Base-by-base conservation (phyloP, 768 basidiomycete genomes). In the Tricholoma sp. region DNA sequence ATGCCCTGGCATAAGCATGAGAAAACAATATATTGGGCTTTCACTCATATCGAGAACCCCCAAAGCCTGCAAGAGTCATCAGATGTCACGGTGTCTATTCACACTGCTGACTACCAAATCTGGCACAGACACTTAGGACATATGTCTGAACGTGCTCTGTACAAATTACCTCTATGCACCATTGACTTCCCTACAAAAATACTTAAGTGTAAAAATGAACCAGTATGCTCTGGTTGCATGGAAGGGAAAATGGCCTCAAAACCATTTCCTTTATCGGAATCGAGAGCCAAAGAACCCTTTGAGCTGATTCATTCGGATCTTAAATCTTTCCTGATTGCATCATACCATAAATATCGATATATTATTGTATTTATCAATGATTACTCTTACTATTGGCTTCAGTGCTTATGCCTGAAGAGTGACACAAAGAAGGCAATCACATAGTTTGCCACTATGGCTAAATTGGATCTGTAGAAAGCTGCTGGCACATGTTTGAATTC, bases 261-360 rank as follows among this genome's bases (percentile, higher is more conserved):
- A 19, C 57, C 57, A 16, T 63, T 61, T 34, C 62, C 60, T 2
- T 19, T 18, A 27, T 63, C 59, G 10, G 8, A 27, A 10, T 52
- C 57, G 12, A 50, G 57, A 22, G 64, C 64, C 6, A 50, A 22
- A 12, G 22, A 51, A 46, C 52, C 59, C 3, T 65, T 65, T 37
- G 59, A 66, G 19, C 18, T 54, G 27, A 60, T 67, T 34, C 66
- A 67, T 54, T 63, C 59, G 1, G 63, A 67, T 56, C 54, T 66
- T 4, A 67, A 66, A 41, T 39, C 55, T 5, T 63, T 63, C 31
- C 58, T 61, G 1, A 50, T 61, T 1, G 7, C 21, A n/a, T n/a
- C n/a, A n/a, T n/a, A n/a, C n/a, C n/a, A n/a, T n/a, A n/a, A n/a
- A n/a, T n/a, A n/a, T n/a, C n/a, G n/a, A n/a, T n/a, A n/a, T n/a